phyloP scores from a whole-genome alignment of 2,329 filamentous ascomycete species.

The Cadophora sp. region DNA sequence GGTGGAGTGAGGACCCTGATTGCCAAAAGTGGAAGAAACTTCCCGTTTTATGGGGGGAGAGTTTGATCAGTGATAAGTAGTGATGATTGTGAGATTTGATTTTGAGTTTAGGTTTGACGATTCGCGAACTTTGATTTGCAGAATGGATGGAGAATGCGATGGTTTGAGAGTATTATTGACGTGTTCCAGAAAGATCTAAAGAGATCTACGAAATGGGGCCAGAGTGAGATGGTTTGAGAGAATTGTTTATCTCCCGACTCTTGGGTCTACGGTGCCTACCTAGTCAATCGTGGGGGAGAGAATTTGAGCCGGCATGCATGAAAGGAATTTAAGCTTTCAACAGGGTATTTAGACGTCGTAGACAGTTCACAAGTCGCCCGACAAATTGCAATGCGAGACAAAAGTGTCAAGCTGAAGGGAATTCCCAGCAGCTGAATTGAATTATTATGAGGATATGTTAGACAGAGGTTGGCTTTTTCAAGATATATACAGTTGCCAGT shows the following conservation, averaged over 20 bases:
- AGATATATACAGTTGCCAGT: constrained; percentile 16
- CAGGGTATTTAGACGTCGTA: neutral
- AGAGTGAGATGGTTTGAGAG: neutral
- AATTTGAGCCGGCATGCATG: neutral
- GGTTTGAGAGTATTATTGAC: neutral
- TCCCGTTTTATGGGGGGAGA: neutral
- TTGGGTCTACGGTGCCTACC: too few species aligned
- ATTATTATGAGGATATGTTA: neutral
- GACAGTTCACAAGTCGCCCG: too few species aligned
- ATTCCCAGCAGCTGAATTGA: neutral
- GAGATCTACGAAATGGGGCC: neutral
- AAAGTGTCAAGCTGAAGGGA: neutral
- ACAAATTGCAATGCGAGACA: too few species aligned
- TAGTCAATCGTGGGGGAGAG: neutral
- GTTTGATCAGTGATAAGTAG: too few species aligned
- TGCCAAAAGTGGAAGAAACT: neutral
- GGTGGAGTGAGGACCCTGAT: neutral
- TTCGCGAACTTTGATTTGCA: neutral
- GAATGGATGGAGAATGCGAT: neutral
- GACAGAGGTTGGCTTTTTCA: constrained; percentile 10
- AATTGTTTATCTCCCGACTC: neutral
- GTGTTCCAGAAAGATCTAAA: neutral
- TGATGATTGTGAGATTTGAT: neutral
- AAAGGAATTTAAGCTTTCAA: neutral
- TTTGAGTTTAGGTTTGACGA: neutral